Evolutionary conservation across 768 basidiomycete species (phyloP), one percentile per base, ranked within the genome.

Genomic region (Tulasnella sp.): DNA sequence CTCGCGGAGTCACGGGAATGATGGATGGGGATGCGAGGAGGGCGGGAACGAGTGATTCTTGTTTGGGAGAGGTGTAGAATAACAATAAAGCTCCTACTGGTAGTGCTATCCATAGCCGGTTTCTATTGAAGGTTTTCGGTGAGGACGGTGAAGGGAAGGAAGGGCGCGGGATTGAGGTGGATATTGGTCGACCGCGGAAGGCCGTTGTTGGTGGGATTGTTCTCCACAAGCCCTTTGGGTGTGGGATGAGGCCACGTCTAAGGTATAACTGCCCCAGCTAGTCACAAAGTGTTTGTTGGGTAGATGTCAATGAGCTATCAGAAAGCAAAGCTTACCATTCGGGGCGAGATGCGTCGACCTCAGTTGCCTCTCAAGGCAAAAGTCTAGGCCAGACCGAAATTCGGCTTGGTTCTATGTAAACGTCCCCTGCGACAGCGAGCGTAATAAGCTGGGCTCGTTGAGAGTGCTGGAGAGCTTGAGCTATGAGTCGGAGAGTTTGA

Each of bases 61-160:
- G 82, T 62, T 77, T 71, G 40, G 88, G 82, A 74, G 82, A 78
- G n/a, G 69, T 29, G 52, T 47, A 52, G 62, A 86, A 78, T 75
- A 82, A 88, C 22, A 90, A 78, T 34, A 88, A 75, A 26, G 87
- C 89, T 34, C 86, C 87, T 5, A 83, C 82, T 3, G 88, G 75
- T 0, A 90, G 89, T 36, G 86, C 75, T 14, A 87, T 76, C 88
- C 88, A 90, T 68, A 87, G 22, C 32, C 42, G 47, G 17, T 37
- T 26, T 36, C 35, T 65, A 5, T 17, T 65, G 64, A 40, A 40
- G 4, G 35, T 26, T n/a, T 37, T 65, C 36, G 64, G 36, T 37
- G 64, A 65, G 19, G 64, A n/a, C n/a, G n/a, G n/a, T n/a, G n/a
- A 36, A 14, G 39, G 19, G 64, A 65, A 65, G 34, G 64, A 65